Conservation (phyloP, 176 grass and related monocot genomes). For the Lolium rigidum region DNA sequence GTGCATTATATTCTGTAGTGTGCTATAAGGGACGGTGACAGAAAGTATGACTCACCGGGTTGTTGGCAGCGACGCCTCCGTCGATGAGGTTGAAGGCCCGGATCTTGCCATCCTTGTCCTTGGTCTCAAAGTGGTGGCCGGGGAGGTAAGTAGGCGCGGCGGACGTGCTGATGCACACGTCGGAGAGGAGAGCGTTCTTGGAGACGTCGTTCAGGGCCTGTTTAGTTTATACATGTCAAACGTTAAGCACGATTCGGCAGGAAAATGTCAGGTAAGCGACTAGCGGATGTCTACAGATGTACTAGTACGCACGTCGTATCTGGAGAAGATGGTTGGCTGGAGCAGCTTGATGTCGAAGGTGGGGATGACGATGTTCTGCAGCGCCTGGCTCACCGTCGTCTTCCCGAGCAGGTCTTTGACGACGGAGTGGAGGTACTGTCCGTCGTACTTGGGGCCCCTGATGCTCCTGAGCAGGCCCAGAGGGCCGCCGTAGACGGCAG, state of each 20-base stretch:
- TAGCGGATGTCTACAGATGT: no score
- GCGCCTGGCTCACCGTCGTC: neutral
- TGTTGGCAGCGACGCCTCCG: constrained; percentile 72
- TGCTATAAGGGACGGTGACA: no score
- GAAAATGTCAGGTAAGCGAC: no score
- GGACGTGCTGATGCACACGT: constrained; percentile 72
- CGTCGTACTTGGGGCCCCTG: neutral
- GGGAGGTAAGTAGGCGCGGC: constrained; percentile 57
- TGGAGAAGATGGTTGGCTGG: neutral
- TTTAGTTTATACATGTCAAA: neutral
- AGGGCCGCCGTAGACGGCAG: neutral
- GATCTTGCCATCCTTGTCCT: constrained; percentile 40
- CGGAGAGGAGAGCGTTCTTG: constrained; percentile 55
- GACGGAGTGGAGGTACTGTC: neutral
- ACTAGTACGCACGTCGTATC: neutral
- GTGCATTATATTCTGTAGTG: no score
- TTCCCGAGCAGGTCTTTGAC: neutral
- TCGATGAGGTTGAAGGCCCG: constrained; percentile 71
- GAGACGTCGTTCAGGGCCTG: constrained; percentile 39
- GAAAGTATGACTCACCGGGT: constrained; percentile 44
- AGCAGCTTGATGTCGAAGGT: neutral
- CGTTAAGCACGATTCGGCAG: neutral
- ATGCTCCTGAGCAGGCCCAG: neutral
- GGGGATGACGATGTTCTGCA: neutral
- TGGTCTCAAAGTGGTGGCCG: constrained; percentile 53